phyloP scores from a whole-genome alignment of 768 basidiomycete species.

The Termitomyces sp. region DNA sequence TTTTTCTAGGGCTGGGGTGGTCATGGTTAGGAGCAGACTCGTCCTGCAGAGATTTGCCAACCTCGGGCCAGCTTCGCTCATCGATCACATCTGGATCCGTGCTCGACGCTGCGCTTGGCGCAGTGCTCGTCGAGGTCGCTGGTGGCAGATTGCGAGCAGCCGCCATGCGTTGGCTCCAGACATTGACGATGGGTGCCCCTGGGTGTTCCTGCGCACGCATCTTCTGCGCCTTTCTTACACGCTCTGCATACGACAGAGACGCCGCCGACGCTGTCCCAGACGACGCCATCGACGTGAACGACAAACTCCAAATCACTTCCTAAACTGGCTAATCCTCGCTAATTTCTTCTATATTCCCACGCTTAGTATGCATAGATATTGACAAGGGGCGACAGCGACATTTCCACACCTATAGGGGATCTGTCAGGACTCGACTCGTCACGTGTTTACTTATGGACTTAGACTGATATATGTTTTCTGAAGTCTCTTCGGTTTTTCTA shows the following conservation, averaged over 20 bases:
- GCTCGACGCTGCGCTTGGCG: slow-evolving; percentile 7
- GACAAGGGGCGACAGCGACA: no score
- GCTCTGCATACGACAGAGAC: slow-evolving; percentile 56
- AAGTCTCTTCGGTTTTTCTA: no score
- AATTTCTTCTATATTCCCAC: no score
- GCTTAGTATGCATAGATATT: no score
- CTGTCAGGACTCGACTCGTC: no score
- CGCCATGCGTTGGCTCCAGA: slow-evolving; percentile 29
- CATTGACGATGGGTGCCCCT: slow-evolving; percentile 17
- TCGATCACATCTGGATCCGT: slow-evolving; percentile 33
- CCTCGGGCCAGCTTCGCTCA: slow-evolving; percentile 45
- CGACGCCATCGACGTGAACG: not conserved
- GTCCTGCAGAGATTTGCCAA: slow-evolving; percentile 28
- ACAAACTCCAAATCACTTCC: not conserved
- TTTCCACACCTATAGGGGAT: no score
- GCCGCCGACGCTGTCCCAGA: slow-evolving; percentile 8
- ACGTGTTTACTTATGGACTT: no score
- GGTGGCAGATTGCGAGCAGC: slow-evolving; percentile 13
- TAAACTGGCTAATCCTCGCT: no score
- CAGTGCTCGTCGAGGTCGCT: slow-evolving; percentile 12
- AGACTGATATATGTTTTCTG: no score
- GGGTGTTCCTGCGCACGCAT: slow-evolving; percentile 16
- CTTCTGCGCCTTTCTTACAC: slow-evolving; percentile 46
- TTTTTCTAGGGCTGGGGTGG: slow-evolving; percentile 19
- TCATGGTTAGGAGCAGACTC: slow-evolving; percentile 1